phyloP scores from a whole-genome alignment of 257 asterid species.

The Ballota nigra region DNA sequence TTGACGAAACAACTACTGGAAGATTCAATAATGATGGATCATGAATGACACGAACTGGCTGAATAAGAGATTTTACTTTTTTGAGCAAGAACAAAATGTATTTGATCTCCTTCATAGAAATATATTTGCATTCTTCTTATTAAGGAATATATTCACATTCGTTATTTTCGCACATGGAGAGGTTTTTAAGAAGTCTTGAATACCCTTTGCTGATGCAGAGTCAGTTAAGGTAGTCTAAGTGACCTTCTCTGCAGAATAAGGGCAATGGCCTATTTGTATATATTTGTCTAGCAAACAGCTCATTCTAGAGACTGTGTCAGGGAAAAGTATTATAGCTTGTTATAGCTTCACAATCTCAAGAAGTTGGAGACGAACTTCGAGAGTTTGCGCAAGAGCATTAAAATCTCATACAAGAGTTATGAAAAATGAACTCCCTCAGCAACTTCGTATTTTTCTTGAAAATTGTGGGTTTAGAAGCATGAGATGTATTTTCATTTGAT shows the following conservation, averaged over 20 bases:
- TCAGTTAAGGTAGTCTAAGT: not conserved
- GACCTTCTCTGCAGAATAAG: not conserved
- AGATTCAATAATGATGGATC: conserved; percentile 5
- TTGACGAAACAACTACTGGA: not conserved
- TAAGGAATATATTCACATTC: not conserved
- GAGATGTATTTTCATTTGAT: not conserved
- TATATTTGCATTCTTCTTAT: not conserved
- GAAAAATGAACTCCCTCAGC: not conserved
- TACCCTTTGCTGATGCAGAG: not conserved
- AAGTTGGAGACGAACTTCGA: not conserved
- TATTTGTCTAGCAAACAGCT: not conserved
- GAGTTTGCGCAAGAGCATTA: not conserved
- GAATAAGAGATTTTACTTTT: not conserved
- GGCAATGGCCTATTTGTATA: no score
- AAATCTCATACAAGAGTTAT: not conserved
- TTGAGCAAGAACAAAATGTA: not conserved
- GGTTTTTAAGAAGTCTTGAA: conserved; percentile 7
- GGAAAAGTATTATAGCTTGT: not conserved
- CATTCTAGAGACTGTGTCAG: not conserved
- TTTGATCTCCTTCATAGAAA: not conserved
- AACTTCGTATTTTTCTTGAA: not conserved
- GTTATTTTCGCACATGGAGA: not conserved
- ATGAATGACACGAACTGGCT: not conserved
- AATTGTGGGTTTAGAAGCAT: not conserved
- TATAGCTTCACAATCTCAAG: not conserved